Evolutionary conservation across 805 yeast species (phyloP).

Genomic region (Yarrowia sp.): DNA sequence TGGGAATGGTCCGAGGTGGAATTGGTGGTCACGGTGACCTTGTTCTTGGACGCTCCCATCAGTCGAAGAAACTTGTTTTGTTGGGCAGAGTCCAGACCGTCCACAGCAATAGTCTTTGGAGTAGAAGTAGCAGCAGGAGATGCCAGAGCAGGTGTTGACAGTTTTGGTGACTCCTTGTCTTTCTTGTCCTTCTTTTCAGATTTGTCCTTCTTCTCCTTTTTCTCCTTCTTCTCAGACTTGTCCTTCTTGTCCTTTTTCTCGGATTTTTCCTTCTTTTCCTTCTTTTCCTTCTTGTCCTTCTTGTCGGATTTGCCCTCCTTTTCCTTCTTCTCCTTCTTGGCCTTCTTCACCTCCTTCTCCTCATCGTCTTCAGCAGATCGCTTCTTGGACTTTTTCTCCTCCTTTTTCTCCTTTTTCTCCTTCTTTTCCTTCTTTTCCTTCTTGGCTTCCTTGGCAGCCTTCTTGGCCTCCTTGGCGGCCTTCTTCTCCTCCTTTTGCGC

Average conservation of each 20-base stretch:
- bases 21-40: conserved; percentile 21
- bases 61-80: conserved; percentile 32
- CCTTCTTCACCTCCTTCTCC: background rate
- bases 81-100: conserved; percentile 29
- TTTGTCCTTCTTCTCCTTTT: conserved; percentile 24
- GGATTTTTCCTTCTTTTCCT: conserved; percentile 25
- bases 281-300: conserved; percentile 24
- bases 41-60: conserved; percentile 31
- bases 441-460: background rate
- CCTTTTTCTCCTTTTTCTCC: conserved; percentile 12
- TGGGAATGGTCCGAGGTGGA: background rate
- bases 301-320: conserved; percentile 24
- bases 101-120: conserved; percentile 26
- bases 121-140: background rate
- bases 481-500: background rate
- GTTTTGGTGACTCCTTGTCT: background rate
- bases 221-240: too few relatives aligned
- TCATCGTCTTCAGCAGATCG: background rate
- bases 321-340: conserved; percentile 3
- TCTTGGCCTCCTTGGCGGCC: conserved; percentile 15
- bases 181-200: conserved; percentile 14
- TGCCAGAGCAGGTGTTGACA: background rate
- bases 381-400: background rate
- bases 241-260: conserved; percentile 24
- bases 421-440: background rate